Conservation (phyloP, 2,329 filamentous ascomycete species). For the Arthroderma sp. region DNA sequence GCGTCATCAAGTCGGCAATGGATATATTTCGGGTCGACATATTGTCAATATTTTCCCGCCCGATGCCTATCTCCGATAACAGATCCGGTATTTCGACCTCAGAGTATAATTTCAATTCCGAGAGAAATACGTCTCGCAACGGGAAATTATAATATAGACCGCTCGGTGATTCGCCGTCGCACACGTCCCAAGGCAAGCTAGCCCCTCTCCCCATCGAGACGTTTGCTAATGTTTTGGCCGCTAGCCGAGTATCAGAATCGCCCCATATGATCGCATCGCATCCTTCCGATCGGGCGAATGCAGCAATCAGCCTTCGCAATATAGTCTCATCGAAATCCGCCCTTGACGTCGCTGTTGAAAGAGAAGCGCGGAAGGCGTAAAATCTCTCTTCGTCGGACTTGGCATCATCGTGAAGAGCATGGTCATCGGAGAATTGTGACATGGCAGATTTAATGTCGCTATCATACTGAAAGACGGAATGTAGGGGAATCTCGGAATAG, state of each 20-base stretch:
- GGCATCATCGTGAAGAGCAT: constrained; percentile 17
- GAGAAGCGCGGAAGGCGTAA: constrained; percentile 41
- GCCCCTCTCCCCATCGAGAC: constrained; percentile 85
- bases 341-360: constrained; percentile 62
- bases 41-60: constrained; percentile 22
- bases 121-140: constrained; percentile 69
- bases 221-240: constrained; percentile 71
- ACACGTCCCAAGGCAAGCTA: constrained; percentile 65
- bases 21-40: constrained; percentile 48
- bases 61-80: constrained; percentile 29
- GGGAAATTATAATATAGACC: constrained; percentile 60
- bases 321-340: constrained; percentile 61
- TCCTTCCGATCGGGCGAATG: constrained; percentile 43
- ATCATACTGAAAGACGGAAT: constrained; percentile 42
- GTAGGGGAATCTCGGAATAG: constrained; percentile 52
- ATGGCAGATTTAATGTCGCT: constrained; percentile 22
- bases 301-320: constrained; percentile 56
- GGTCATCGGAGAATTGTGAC: constrained; percentile 17
- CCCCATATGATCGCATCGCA: constrained; percentile 69
- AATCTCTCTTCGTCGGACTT: constrained; percentile 36
- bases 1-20: constrained; percentile 79
- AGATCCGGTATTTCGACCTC: constrained; percentile 42
- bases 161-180: constrained; percentile 55
- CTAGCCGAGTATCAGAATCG: constrained; percentile 75
- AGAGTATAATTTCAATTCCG: constrained; percentile 61